Percentiles rank a stretch among this genome's conserved stretches.
These are phyloP conservation scores for Chiua virens DNA, from an alignment of 768 basidiomycete species.

Conservation along the genomic window DNA sequence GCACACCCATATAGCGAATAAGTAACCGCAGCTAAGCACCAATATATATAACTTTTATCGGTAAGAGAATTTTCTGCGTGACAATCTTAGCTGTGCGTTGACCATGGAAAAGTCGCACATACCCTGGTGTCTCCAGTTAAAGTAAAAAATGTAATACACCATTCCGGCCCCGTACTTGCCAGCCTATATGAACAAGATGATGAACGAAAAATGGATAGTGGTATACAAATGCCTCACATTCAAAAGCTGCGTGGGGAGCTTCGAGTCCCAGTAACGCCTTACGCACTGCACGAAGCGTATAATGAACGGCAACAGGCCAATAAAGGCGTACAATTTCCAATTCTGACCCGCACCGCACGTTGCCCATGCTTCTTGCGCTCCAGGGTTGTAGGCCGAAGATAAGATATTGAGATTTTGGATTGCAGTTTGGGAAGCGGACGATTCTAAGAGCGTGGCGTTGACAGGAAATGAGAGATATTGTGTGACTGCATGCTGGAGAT, in stretches of 20 bases:
- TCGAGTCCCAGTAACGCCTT: slow-evolving; percentile 83
- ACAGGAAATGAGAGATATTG: background rate
- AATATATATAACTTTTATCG: slow-evolving; percentile 60
- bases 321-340: slow-evolving; percentile 64
- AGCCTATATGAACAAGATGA: slow-evolving; percentile 46
- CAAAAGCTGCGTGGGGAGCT: slow-evolving; percentile 72
- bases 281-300: slow-evolving; percentile 84
- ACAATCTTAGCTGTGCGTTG: background rate
- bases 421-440: background rate
- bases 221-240: slow-evolving; percentile 57
- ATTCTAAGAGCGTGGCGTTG: background rate
- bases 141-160: slow-evolving; percentile 65
- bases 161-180: slow-evolving; percentile 82
- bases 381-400: slow-evolving; percentile 10
- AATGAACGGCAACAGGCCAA: slow-evolving; percentile 66
- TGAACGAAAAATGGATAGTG: background rate
- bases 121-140: slow-evolving; percentile 74
- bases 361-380: slow-evolving; percentile 49
- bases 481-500: no score
- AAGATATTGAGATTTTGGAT: background rate
- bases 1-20: slow-evolving; percentile 69
- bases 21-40: slow-evolving; percentile 61
- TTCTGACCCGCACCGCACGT: slow-evolving; percentile 39
- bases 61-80: slow-evolving; percentile 32
- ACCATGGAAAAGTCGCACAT: background rate